Conservation (phyloP, 768 basidiomycete species). For the Lactifluus hygrophoroides region DNA sequence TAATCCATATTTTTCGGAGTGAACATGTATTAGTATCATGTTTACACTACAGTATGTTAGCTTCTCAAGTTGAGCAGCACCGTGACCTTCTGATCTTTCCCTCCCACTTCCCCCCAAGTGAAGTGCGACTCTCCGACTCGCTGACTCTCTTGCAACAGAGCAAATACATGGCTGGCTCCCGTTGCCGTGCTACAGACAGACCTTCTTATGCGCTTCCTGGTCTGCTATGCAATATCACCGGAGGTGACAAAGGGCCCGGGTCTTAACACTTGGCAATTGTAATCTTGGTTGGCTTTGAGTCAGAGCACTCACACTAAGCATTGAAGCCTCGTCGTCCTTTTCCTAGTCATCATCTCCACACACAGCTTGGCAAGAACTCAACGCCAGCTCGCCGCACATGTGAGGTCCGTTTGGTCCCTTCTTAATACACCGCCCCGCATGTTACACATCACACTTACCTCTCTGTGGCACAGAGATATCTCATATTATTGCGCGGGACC, state of each 20-base stretch:
- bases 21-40: no score
- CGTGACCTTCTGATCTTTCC: no score
- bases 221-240: slow-evolving; percentile 31
- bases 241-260: slow-evolving; percentile 26
- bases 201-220: slow-evolving; percentile 34
- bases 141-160: not conserved
- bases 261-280: slow-evolving; percentile 32
- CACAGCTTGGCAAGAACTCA: not conserved
- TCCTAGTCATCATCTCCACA: slow-evolving; percentile 1
- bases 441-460: not conserved
- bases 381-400: not conserved
- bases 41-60: no score
- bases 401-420: slow-evolving; percentile 7
- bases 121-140: no score
- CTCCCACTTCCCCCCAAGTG: no score
- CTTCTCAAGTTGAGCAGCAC: no score
- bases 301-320: not conserved
- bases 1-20: not conserved
- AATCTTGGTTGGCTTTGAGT: slow-evolving; percentile 21
- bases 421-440: slow-evolving; percentile 1
- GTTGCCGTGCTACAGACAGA: slow-evolving; percentile 32
- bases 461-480: no score
- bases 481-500: slow-evolving; percentile 21
- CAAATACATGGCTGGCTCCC: slow-evolving; percentile 35
- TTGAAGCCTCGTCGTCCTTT: not conserved